Base-by-base conservation (phyloP, 1,284 basidiomycete genomes). In the Cerioporus squamosus region DNA sequence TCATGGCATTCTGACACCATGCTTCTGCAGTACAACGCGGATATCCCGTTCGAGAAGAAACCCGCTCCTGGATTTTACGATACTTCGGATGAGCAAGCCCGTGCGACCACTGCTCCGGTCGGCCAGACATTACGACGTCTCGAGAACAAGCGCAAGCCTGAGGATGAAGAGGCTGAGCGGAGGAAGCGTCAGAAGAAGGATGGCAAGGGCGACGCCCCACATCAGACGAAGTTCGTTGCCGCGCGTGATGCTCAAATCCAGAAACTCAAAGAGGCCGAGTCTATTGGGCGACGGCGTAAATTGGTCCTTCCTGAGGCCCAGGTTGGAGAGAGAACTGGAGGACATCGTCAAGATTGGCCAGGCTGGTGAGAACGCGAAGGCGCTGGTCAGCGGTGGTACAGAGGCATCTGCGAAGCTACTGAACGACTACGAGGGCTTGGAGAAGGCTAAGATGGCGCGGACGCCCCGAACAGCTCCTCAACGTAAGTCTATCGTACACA, bases 271-370 rank as follows among this genome's bases (percentile, higher is more conserved):
- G 97, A 99, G 74, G 95, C 95, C 18, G 95, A 98, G 74, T 94
- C 94, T 57, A 96, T 99, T 58, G 91, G 94, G 24, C 87, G 95
- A 67, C 79, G 97, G 61, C 79, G 94, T 66, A 94, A 93, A 73
- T 81, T 99, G 47, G 86, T 87, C 59, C 81, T 99, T 12, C 97
- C 97, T 0, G 80, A 82, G 20, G 94, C 97, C 2, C 97, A 99
- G 71, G 97, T 99, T 3, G 93, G 93, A n/a, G 95, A 99, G 75
- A 78, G 97, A 99, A 75, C 77, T 99, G 51, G 97, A 99, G 76
- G 95, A 98, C 68, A 98, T 99, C 67, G 97, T 98, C 68, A 99
- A 99, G 81, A 96, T 99, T 66, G 97, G 97, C 1, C 90, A 94
- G 72, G 92, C 93, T 0, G 91, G 95, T 6, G 94, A 98, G 76